phyloP scores from a whole-genome alignment of 1,284 basidiomycete genomes.

The Microbotryum intermedium region DNA sequence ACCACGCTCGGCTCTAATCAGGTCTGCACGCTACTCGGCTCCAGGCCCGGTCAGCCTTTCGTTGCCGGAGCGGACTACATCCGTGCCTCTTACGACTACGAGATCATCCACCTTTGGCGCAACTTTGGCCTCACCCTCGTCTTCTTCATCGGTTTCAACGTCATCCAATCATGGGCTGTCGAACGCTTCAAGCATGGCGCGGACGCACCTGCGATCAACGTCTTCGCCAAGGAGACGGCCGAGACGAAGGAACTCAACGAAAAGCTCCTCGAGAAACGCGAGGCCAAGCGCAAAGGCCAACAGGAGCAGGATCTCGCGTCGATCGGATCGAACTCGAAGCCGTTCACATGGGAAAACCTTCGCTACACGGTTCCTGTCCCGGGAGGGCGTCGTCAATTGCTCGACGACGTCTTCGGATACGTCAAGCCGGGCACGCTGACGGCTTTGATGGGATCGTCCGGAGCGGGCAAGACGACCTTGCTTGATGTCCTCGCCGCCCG shows the following conservation, averaged over 20 bases:
- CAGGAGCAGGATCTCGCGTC: constrained; percentile 30
- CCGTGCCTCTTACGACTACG: constrained; percentile 54
- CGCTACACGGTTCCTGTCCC: constrained; percentile 47
- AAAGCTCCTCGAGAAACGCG: constrained; percentile 25
- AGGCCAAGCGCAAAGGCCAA: constrained; percentile 29
- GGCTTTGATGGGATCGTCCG: constrained; percentile 62
- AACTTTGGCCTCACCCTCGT: constrained; percentile 49
- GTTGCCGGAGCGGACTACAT: constrained; percentile 47
- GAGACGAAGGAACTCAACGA: constrained; percentile 33
- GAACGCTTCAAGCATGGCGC: constrained; percentile 31
- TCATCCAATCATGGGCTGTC: constrained; percentile 29
- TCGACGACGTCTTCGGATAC: constrained; percentile 68
- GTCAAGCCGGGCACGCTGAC: constrained; percentile 64
- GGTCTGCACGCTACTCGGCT: constrained; percentile 37
- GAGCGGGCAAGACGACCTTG: constrained; percentile 47
- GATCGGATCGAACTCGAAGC: constrained; percentile 28
- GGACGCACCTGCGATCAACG: constrained; percentile 35
- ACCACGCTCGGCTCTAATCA: constrained; percentile 38
- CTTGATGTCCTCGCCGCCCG: constrained; percentile 76
- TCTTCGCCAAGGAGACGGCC: constrained; percentile 36
- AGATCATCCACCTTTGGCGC: constrained; percentile 56
- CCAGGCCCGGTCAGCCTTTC: constrained; percentile 22
- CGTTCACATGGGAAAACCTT: constrained; percentile 38
- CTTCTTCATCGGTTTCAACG: constrained; percentile 38
- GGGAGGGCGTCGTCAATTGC: constrained; percentile 27